These are phyloP conservation scores for Hortiboletus flavorubellus DNA, from an alignment of 768 basidiomycete genomes.

Conservation along the genomic window DNA sequence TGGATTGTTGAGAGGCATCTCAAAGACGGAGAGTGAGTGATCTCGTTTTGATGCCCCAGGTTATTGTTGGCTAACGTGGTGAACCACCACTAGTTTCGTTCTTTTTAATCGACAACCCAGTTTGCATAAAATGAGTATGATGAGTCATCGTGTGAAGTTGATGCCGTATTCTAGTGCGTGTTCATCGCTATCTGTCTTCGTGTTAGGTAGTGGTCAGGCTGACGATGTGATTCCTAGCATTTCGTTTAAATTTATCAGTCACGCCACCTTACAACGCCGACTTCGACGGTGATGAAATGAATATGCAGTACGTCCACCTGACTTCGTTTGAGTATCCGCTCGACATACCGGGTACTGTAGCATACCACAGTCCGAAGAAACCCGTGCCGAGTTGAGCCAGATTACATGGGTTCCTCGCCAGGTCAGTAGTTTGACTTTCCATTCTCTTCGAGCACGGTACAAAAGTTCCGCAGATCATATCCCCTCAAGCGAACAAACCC, in stretches of 20 bases:
- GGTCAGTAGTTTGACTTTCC: slow-evolving; percentile 40
- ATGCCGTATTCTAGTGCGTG: slow-evolving; percentile 97
- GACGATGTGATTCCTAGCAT: slow-evolving; percentile 52
- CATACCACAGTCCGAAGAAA: slow-evolving; percentile 97
- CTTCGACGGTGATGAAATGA: slow-evolving; percentile 99
- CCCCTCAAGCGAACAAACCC: slow-evolving; percentile 98
- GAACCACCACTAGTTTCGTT: slow-evolving; percentile 16
- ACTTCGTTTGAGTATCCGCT: background rate
- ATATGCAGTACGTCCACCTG: slow-evolving; percentile 86
- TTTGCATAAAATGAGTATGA: slow-evolving; percentile 99
- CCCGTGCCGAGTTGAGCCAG: slow-evolving; percentile 94
- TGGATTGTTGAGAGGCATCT: slow-evolving; percentile 98
- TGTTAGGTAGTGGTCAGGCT: slow-evolving; percentile 1
- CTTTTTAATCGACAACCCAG: slow-evolving; percentile 98
- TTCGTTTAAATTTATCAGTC: slow-evolving; percentile 96
- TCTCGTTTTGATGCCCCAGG: background rate
- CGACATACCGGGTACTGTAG: slow-evolving; percentile 38
- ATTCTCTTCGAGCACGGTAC: background rate
- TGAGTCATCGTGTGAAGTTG: slow-evolving; percentile 95
- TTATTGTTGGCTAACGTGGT: background rate
- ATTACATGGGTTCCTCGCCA: slow-evolving; percentile 98
- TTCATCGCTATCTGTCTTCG: background rate
- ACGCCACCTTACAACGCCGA: slow-evolving; percentile 99
- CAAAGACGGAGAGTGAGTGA: slow-evolving; percentile 94
- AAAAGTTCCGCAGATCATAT: slow-evolving; percentile 71